Percentiles rank a stretch among this genome's conserved stretches.
Conservation (phyloP, 2,329 filamentous ascomycete genomes). For the Scedosporium boydii region DNA sequence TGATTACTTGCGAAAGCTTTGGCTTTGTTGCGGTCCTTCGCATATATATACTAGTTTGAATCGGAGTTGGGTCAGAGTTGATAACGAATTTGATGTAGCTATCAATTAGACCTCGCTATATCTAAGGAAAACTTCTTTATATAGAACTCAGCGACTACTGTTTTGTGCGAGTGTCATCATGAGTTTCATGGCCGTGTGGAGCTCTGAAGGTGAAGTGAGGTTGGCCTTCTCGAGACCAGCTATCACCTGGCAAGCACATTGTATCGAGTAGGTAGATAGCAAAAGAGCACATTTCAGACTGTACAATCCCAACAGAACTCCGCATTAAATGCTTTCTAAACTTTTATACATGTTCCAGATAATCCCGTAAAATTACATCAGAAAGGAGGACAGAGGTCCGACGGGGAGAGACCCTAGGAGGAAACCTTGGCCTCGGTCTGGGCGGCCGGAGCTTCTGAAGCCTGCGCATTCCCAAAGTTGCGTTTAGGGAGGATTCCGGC, state of each 20-base stretch:
- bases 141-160: too few relatives aligned
- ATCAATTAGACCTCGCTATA: too few relatives aligned
- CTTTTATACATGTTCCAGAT: background rate
- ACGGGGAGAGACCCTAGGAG: background rate
- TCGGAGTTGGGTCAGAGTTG: too few relatives aligned
- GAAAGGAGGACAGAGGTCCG: background rate
- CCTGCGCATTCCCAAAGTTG: background rate
- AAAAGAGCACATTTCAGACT: background rate
- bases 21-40: too few relatives aligned
- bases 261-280: background rate
- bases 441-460: background rate
- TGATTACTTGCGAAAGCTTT: background rate
- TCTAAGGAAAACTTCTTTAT: too few relatives aligned
- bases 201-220: too few relatives aligned
- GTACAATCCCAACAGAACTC: background rate
- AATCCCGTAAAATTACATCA: conserved; percentile 3
- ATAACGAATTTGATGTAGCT: too few relatives aligned
- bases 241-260: background rate
- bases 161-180: too few relatives aligned
- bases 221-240: too few relatives aligned
- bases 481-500: conserved; percentile 5
- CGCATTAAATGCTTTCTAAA: conserved; percentile 2
- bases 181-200: too few relatives aligned
- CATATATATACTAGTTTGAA: too few relatives aligned
- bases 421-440: background rate